Base-by-base conservation (phyloP, 768 basidiomycete species). In the Hypholoma sublateritium region DNA sequence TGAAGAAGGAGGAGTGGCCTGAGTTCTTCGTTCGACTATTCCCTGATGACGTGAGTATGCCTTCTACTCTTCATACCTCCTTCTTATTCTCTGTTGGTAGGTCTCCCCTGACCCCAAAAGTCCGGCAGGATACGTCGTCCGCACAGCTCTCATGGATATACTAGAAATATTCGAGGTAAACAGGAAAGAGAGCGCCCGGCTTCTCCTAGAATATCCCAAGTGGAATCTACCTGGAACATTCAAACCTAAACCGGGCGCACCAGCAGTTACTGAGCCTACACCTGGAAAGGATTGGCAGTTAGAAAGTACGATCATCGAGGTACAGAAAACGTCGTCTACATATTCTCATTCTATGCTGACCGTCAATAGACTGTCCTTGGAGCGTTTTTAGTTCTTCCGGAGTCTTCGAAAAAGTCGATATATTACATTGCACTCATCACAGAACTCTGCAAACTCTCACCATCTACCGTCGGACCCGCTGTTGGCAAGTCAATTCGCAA, bases 401-500 rank as follows among this genome's bases (percentile, higher is more conserved):
- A 88, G 61, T 75, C 95, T 4, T 77, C 83, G 0, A 84, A 88
- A 64, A 90, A 89, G 67, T 77, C 89, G 0, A 77, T 96, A 6
- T 98, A 97, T 70, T 93, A 97, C 67, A 86, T 88, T 58, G 77
- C 90, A 3, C 77, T 98, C 53, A 89, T 98, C 57, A 92, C 92
- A 19, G 96, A 99, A 67, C 77, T 99, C 7, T 98, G 95, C 74
- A 96, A 97, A 69, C 76, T 95, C n/a, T 91, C 91, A 0, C 95
- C 96, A 0, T 80, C 83, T 5, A 96, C 94, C 2, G 89, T 95
- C 49, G 97, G 97, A 4, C 97, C 97, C 0, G 93, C 95, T 1
- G 93, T 99, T 17, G 97, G 97, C 58, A 94, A 98, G 71, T 91
- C 92, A 1, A 94, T 98, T 64, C 82, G 96, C 45, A 92, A 88